Evolutionary conservation across 2,329 filamentous ascomycete genomes (phyloP).

Genomic region (Penicillium sumatraense): DNA sequence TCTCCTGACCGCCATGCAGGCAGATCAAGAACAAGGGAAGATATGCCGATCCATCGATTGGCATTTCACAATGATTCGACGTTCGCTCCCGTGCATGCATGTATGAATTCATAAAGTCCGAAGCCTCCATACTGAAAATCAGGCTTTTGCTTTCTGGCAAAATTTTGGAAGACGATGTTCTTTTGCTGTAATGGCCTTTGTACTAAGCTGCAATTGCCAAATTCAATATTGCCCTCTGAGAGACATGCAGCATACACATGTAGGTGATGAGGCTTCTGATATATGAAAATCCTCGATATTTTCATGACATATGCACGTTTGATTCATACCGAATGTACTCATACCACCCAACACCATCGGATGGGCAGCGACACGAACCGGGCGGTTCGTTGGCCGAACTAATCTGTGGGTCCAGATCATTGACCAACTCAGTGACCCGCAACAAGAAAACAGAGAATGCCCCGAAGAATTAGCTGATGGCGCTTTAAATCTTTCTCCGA

Average conservation of each 20-base stretch:
- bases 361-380: not conserved
- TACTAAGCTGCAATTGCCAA: no score
- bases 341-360: not conserved
- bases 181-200: no score
- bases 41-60: not conserved
- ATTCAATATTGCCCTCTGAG: no score
- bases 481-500: not conserved
- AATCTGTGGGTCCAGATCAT: not conserved
- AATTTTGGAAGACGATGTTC: no score
- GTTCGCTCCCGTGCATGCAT: not conserved
- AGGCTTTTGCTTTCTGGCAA: no score
- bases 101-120: no score
- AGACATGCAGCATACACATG: no score
- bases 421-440: conserved; percentile 1
- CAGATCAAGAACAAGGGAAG: not conserved
- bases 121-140: no score
- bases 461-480: not conserved
- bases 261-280: not conserved
- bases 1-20: not conserved
- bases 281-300: not conserved
- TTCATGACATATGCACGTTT: not conserved
- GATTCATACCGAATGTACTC: not conserved
- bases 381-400: not conserved
- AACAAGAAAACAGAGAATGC: not conserved
- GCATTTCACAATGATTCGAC: not conserved